Base-by-base conservation (phyloP, 2,329 filamentous ascomycete genomes). In the Thelonectria blattea region DNA sequence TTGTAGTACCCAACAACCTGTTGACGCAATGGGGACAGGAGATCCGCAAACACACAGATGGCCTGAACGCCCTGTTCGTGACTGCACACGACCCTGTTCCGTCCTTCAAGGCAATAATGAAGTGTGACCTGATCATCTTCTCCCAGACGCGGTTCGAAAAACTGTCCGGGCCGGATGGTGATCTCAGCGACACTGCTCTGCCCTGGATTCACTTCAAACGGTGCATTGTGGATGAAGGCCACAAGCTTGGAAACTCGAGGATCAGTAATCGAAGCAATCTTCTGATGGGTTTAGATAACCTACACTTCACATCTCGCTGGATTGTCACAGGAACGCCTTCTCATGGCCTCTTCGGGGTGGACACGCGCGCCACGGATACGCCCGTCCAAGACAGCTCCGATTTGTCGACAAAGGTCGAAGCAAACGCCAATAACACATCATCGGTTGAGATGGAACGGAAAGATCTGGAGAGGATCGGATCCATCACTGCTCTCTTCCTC, bases 161-260 rank as follows among this genome's bases (percentile, higher is more conserved):
- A 60, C 74, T 88, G 79, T 77, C 68, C 48, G 73, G 61, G 71
- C 78, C 68, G 52, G 66, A 64, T 7, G 69, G 62, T 30, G 70
- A 64, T 3, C 74, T 63, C 39, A 78, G 59, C 32, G 73, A 83
- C 10, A 91, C 87, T 1, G 85, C 90, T 0, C 75, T 97, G 17
- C 86, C 87, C 41, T 76, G 85, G 8, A 75, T 97, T 3, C 92
- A 92, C 67, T 97, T 94, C 83, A 89, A 97, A 68, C 85, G 94
- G 1, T 88, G 96, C 48, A 93, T 98, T 47, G 90, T 96, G 17
- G 94, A 98, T 65, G 94, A 97, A 80, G 94, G 94, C 0, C 93
- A 97, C 73, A 90, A 85, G 60, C 88, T 97, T 60, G 91, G 92
- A 0, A 89, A 91, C 39, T 85, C 85, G 1, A 83, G 76, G 2